Evolutionary conservation across 495 filamentous ascomycete species (phyloP), one percentile per base, ranked within the genome.

Genomic region (Pyronema omphalodes): DNA sequence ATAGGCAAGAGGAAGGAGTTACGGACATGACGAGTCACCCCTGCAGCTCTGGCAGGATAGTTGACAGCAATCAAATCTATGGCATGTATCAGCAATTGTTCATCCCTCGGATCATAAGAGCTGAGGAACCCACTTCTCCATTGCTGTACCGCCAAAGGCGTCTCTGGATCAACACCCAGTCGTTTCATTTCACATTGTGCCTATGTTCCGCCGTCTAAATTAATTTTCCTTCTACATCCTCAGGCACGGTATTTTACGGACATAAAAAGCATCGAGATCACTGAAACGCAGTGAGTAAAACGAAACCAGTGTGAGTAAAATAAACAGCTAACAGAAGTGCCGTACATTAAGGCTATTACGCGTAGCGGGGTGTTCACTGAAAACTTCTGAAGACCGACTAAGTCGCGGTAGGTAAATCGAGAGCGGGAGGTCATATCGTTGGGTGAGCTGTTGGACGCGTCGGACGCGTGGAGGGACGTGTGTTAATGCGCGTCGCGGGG

Each of bases 261-360:
- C 62, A 61, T 98, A 98, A 69, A 96, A 96, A 46, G 89, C 91
- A 75, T 98, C 91, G 57, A 98, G 79, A 66, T 98, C 91, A 55
- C 62, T 65, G 54, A 6, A 18, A 7, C 23, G 44, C 36, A 3
- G 19, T 39, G 14, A 15, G 34, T 15, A 40, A 35, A 35, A 11
- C 7, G 4, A 15, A 14, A 12, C 8, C 17, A 12, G 14, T 14
- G n/a, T 33, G n/a, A 19, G 52, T 14, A 9, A n/a, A 39, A 2
- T 18, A 33, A 8, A 15, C 6, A 15, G 18, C 23, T 29, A 5
- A 29, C 5, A 5, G 23, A 29, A 23, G 37, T 15, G 14, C 35
- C 60, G 48, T 19, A 65, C 62, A 96, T 76, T 63, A 95, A 91
- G 15, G 88, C 85, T 48, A 94, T 79, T 9, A 88, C 82, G 48